phyloP scores from a whole-genome alignment of 1,284 basidiomycete species.

The Chalciporus sp. region DNA sequence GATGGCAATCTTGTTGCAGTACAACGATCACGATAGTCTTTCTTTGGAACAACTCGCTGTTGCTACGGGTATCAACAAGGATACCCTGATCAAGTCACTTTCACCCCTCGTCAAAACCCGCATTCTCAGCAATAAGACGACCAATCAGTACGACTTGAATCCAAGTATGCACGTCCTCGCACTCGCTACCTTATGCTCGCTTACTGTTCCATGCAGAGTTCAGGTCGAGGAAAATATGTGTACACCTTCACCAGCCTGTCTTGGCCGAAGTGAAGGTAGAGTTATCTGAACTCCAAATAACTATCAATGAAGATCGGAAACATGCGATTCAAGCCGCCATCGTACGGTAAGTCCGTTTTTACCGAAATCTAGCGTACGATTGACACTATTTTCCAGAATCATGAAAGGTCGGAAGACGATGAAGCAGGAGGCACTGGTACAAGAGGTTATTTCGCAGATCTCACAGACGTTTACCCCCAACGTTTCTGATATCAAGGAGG shows the following conservation, averaged over 20 bases:
- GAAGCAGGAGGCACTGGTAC: conserved; percentile 94
- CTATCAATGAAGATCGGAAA: conserved; percentile 97
- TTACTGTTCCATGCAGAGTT: conserved; percentile 58
- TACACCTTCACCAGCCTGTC: conserved; percentile 93
- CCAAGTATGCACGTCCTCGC: conserved; percentile 53
- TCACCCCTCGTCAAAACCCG: conserved; percentile 87
- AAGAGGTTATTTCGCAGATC: conserved; percentile 93
- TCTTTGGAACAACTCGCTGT: conserved; percentile 79
- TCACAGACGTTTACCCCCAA: conserved; percentile 87
- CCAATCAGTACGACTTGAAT: conserved; percentile 90
- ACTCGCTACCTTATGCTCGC: neutral
- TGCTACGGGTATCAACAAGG: conserved; percentile 84
- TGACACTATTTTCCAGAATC: conserved; percentile 56
- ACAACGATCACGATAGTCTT: conserved; percentile 88
- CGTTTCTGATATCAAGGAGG: conserved; percentile 92
- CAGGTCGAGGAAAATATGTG: conserved; percentile 97
- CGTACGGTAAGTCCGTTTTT: conserved; percentile 68
- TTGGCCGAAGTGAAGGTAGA: conserved; percentile 95
- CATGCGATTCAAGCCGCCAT: conserved; percentile 98
- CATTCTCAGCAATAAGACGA: conserved; percentile 84
- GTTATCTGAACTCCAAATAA: conserved; percentile 88
- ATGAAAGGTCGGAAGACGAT: conserved; percentile 99
- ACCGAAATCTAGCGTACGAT: neutral
- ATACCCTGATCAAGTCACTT: conserved; percentile 84
- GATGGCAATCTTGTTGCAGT: conserved; percentile 92